A percentile compares a stretch with the other conserved stretches of the same genome.
phyloP scores from a whole-genome alignment of 2,329 filamentous ascomycete species.

The Fusarium clavum region DNA sequence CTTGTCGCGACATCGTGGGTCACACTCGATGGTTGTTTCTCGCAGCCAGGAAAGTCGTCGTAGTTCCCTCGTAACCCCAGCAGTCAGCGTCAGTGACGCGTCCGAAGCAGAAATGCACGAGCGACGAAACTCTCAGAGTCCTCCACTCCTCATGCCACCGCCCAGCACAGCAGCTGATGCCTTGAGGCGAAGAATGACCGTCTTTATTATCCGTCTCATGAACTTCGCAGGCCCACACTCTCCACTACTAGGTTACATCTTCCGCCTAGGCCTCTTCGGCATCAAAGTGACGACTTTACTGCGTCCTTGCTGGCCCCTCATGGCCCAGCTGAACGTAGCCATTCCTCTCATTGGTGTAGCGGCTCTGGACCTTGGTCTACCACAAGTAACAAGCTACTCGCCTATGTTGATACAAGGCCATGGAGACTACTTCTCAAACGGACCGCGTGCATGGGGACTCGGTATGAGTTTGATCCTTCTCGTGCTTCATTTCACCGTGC shows the following conservation, averaged over 20 bases:
- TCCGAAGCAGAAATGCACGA: constrained; percentile 32
- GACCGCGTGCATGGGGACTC: constrained; percentile 46
- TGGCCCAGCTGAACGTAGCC: constrained; percentile 71
- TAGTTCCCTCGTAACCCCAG: constrained; percentile 28
- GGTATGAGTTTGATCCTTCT: constrained; percentile 50
- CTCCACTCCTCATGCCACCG: constrained; percentile 64
- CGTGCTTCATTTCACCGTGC: constrained; percentile 49
- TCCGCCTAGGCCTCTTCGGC: constrained; percentile 72
- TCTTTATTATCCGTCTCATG: constrained; percentile 52
- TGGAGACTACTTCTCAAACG: constrained; percentile 26
- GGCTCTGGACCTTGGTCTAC: constrained; percentile 69
- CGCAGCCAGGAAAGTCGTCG: constrained; percentile 55
- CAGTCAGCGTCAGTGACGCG: constrained; percentile 24
- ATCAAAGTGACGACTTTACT: constrained; percentile 75
- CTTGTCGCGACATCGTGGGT: constrained; percentile 32
- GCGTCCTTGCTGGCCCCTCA: constrained; percentile 77
- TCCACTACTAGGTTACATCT: constrained; percentile 50
- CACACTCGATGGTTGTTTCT: constrained; percentile 55
- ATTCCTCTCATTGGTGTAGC: constrained; percentile 77
- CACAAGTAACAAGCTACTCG: constrained; percentile 37
- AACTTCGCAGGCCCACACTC: constrained; percentile 45
- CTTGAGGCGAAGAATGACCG: constrained; percentile 49
- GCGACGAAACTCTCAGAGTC: constrained; percentile 40
- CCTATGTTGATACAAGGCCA: constrained; percentile 21
- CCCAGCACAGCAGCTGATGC: constrained; percentile 54